Evolutionary conservation across 108 stramenopile genomes (phyloP), one percentile per base, ranked within the genome.

Genomic region (Nitzschia inconspicua): DNA sequence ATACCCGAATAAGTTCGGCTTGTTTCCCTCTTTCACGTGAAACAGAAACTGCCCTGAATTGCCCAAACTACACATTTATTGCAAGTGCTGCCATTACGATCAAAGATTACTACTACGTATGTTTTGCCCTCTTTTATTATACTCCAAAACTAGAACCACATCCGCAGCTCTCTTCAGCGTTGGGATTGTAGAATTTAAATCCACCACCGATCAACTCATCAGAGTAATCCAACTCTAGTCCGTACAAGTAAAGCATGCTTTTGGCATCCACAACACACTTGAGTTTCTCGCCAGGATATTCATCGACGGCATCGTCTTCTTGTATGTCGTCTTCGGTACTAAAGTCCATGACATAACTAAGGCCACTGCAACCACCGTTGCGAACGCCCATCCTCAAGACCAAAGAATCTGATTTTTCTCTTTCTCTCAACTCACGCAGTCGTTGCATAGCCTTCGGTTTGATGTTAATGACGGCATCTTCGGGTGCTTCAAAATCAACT

Each of bases 191-290:
- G 68, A 97, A 97, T 62, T 95, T 87, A 72, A 79, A 79, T 31
- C 97, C 97, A 7, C 97, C 97, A 34, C 97, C 97, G 68, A 98
- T 95, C 42, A 98, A 74, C 40, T 94, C 94, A 56, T 90, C 88
- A 27, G 91, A 94, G 72, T 92, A 98, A 75, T 96, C 97, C 51
- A 98, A 76, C 66, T 95, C 88, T 61, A 98, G 68, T 37, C 97
- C 97, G 68, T 89, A 98, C 60, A 98, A 77, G 73, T 95, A 98
- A 39, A 98, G 67, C 68, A 97, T 70, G 27, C 83, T 81, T 76
- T 97, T 97, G 52, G 96, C 75, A 76, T 95, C 94, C 25, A 97
- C 94, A 10, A 95, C 95, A 61, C 95, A 95, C 53, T 89, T 78
- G 63, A 96, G 77, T 27, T 70, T 77, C 51, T 84, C 83, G 7